A percentile compares a stretch with the other conserved stretches of the same genome.
Conservation (phyloP, 345 rosid genomes). For the Eutrema heterophyllum region DNA sequence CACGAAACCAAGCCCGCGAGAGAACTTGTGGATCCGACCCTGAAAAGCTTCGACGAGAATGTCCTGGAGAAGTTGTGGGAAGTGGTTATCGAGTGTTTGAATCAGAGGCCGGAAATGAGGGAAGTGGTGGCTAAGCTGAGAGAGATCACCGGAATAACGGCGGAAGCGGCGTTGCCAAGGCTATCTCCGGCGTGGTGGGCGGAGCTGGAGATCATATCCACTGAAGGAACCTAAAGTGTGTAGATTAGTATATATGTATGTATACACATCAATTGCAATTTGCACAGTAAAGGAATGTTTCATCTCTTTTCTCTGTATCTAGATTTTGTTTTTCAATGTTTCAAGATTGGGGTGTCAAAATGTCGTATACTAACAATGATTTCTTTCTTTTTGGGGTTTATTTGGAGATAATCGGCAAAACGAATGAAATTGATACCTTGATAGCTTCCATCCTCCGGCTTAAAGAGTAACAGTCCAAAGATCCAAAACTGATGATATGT, state of each 20-base stretch:
- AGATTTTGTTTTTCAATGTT: slow-evolving; percentile 3
- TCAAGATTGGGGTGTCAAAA: neutral
- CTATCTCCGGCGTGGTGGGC: slow-evolving; percentile 98
- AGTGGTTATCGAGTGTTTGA: slow-evolving; percentile 56
- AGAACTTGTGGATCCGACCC: slow-evolving; percentile 60
- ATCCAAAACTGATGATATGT: neutral
- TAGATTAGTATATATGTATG: neutral
- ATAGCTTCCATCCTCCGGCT: neutral
- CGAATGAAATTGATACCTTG: neutral
- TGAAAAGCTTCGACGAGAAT: slow-evolving; percentile 48
- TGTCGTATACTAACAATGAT: neutral
- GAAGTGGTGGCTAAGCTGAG: slow-evolving; percentile 53
- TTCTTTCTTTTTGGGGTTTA: neutral
- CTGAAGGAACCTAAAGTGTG: slow-evolving; percentile 40
- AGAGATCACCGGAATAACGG: slow-evolving; percentile 70
- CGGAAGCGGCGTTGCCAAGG: slow-evolving; percentile 70
- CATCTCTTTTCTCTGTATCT: neutral
- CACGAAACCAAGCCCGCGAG: slow-evolving; percentile 36
- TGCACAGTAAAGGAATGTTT: slow-evolving; percentile 6
- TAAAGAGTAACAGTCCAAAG: no score
- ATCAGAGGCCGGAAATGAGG: slow-evolving; percentile 50
- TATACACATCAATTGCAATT: slow-evolving; percentile 1
- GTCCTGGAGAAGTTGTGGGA: slow-evolving; percentile 45
- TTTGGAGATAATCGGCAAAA: neutral
- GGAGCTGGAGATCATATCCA: slow-evolving; percentile 82